phyloP scores from a whole-genome alignment of 1,284 basidiomycete species.

The Sanghuangporus baumii region DNA sequence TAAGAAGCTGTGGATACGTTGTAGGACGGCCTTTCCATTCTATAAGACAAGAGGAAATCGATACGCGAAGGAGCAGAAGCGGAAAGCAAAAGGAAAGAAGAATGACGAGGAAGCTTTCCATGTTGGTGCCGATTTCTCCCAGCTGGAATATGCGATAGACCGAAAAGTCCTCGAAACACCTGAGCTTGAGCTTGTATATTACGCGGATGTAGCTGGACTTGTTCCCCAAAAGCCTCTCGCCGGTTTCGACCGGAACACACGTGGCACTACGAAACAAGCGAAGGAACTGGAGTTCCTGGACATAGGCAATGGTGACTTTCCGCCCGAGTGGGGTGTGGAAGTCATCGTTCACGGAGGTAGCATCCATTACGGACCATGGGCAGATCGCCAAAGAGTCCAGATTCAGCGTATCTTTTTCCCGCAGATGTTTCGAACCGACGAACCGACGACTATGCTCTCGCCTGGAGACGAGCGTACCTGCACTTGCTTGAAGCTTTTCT shows the following conservation, averaged over 20 bases:
- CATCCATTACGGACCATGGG: conserved; percentile 89
- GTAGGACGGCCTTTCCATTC: conserved; percentile 42
- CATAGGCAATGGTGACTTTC: conserved; percentile 78
- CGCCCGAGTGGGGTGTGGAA: conserved; percentile 92
- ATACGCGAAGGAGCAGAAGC: conserved; percentile 12
- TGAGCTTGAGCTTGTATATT: conserved; percentile 75
- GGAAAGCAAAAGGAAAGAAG: conserved; percentile 36
- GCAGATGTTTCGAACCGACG: conserved; percentile 61
- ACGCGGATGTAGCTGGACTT: conserved; percentile 68
- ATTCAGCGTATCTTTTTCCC: conserved; percentile 83
- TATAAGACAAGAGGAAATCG: conserved; percentile 19
- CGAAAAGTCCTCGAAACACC: conserved; percentile 77
- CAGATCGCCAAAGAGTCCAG: conserved; percentile 79
- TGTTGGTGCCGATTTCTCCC: conserved; percentile 47
- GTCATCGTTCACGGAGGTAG: conserved; percentile 70
- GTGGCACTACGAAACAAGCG: conserved; percentile 23
- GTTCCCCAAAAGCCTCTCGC: conserved; percentile 42
- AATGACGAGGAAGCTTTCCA: conserved; percentile 47
- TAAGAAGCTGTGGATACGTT: conserved; percentile 47
- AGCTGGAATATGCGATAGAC: conserved; percentile 81
- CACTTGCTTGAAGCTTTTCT: conserved; percentile 71
- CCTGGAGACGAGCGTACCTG: conserved; percentile 81
- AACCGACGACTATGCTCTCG: conserved; percentile 49
- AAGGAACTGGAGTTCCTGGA: conserved; percentile 49
- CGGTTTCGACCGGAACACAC: conserved; percentile 10